Evolutionary conservation across 352 stramenopile species (phyloP).

Genomic region (Phytophthora chlamydospora): DNA sequence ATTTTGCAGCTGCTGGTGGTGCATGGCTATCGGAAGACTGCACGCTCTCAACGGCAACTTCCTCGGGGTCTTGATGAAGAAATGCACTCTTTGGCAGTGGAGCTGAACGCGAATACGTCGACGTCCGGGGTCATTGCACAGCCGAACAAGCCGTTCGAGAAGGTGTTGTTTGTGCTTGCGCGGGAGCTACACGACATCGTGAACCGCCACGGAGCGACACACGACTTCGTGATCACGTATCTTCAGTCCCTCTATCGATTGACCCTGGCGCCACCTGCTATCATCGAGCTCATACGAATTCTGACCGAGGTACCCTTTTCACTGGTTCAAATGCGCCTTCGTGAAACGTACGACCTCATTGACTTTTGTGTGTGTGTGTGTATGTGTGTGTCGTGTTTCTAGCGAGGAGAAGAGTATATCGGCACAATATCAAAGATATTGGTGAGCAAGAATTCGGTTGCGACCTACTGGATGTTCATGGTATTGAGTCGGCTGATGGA

Average conservation of each 20-base stretch:
- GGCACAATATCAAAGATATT: conserved; percentile 70
- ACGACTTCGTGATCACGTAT: conserved; percentile 78
- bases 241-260: conserved; percentile 80
- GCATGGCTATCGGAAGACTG: conserved; percentile 70
- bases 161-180: conserved; percentile 65
- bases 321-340: not conserved
- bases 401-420: conserved; percentile 82
- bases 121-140: conserved; percentile 74
- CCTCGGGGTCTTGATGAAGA: conserved; percentile 72
- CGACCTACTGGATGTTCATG: conserved; percentile 81
- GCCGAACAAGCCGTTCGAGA: conserved; percentile 82
- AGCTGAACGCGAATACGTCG: conserved; percentile 83
- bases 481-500: conserved; percentile 69
- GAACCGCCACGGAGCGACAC: conserved; percentile 54
- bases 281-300: conserved; percentile 80
- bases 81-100: conserved; percentile 74
- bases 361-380: conserved; percentile 1
- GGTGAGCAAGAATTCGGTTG: conserved; percentile 52
- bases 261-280: conserved; percentile 60
- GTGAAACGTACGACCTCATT: not conserved
- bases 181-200: conserved; percentile 78
- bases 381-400: conserved; percentile 9
- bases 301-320: conserved; percentile 62
- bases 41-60: conserved; percentile 63
- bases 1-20: conserved; percentile 66